Base-by-base conservation (phyloP, 202 grass and related monocot species). In the Zoysia matrella region DNA sequence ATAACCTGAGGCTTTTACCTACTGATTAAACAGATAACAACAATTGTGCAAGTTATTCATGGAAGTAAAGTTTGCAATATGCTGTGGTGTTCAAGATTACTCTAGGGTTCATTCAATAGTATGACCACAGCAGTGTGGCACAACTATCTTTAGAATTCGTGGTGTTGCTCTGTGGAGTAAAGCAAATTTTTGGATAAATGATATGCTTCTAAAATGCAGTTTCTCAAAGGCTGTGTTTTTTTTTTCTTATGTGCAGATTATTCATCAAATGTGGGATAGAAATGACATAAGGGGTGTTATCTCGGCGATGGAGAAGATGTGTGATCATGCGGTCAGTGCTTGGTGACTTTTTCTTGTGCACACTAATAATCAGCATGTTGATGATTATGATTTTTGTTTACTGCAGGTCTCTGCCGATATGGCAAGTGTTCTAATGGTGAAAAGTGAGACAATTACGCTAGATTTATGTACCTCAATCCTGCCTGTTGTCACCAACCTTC, bases 221-320 rank as follows among this genome's bases (percentile, higher is more conserved):
- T 89, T 5, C 83, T 83, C 62, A 55, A 52, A 77, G 46, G 7
- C 16, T 71, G 43, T 77, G 52, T 51, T 60, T 74, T 52, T 57
- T 53, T 39, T 89, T n/a, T n/a, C n/a, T 68, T 46, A 74, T 52
- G 77, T 70, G 55, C 85, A 97, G 89, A 88, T 94, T 85, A 88
- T 99, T 66, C 87, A 85, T 88, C 89, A 95, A 88, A 86, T 96
- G 89, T 99, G 97, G 97, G 64, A 82, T 84, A 90, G 91, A 83
- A 99, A 96, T 79, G 93, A 99, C 60, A 61, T 99, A 39, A 94
- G 83, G 76, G 93, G 97, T 77, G 91, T 99, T 79, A 85, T 99
- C 48, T 43, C 77, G 67, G 86, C 89, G 18, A 76, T 99, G 84
- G 97, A 92, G 74, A 96, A 90, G 89, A 99, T 99, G 82, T 83